phyloP scores from a whole-genome alignment of 2,329 filamentous ascomycete genomes.

The Fusarium begoniae region DNA sequence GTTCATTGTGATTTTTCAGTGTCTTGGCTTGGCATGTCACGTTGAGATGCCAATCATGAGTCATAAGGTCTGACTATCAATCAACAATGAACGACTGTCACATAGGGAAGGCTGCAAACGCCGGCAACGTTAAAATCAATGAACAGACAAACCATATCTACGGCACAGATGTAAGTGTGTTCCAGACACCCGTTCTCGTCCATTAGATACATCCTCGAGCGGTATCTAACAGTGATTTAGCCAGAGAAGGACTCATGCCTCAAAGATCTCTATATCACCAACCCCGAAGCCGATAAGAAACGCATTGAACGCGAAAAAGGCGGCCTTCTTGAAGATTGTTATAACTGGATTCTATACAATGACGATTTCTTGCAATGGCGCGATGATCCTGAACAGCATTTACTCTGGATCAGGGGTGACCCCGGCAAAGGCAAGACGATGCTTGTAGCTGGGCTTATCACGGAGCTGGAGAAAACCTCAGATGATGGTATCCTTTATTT shows the following conservation, averaged over 20 bases:
- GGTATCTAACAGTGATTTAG: fast-evolving
- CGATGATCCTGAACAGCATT: fast-evolving
- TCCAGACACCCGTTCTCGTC: fast-evolving
- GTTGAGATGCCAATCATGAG: too few relatives aligned
- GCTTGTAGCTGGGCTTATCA: neutral
- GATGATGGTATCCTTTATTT: neutral
- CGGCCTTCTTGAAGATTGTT: fast-evolving
- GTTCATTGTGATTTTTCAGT: too few relatives aligned
- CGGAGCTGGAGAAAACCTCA: neutral
- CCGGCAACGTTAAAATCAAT: fast-evolving
- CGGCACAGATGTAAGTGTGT: fast-evolving
- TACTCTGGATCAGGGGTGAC: neutral
- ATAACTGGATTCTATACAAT: fast-evolving
- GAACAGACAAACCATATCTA: neutral
- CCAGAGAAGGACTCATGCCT: fast-evolving
- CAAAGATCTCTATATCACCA: fast-evolving
- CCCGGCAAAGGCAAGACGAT: neutral
- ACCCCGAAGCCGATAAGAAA: fast-evolving
- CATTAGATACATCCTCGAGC: fast-evolving
- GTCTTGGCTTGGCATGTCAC: too few relatives aligned
- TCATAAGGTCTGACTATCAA: too few relatives aligned
- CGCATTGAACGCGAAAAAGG: fast-evolving
- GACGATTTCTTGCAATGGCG: fast-evolving
- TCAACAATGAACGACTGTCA: neutral
- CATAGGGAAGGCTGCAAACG: neutral